Base-by-base conservation (phyloP, 805 yeast species). In the Candida arabinofermentans region DNA sequence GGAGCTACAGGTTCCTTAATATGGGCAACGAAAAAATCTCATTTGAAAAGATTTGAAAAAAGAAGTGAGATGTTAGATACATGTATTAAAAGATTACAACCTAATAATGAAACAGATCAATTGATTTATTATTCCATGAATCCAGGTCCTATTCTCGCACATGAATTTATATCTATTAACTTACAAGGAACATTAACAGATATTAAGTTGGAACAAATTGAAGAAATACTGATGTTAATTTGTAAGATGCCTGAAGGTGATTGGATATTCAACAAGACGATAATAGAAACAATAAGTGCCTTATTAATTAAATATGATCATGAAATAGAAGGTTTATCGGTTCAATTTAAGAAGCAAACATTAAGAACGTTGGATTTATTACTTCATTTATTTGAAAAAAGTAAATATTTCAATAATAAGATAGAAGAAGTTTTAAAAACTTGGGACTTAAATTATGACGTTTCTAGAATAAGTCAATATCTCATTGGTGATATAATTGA, bases 111-210 rank as follows among this genome's bases (percentile, higher is more conserved):
- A 5, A n/a, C 3, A 4, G 26, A 33, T 4, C 26, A 12, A 13
- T 13, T 43, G n/a, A 31, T 48, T 6, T 44, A 29, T 13, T 50
- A 50, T 36, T 34, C 47, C 5, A 37, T 40, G 17, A 26, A 34
- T n/a, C 54, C 54, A 5, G 42, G 49, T 4, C 46, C 52, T 9
- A 46, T 50, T 30, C 19, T 50, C 19, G 26, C 42, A 33, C 49
- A 50, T 29, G 27, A 34, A 9, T 48, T 47, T 24, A 35, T 50
- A 29, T 7, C 18, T 17, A 19, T 19, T 7, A 29, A 29, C 32
- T 29, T 29, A 16, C 21, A 24, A 16, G 10, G 42, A 8, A 9
- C 24, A 13, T 10, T 14, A 13, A 33, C 24, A 10, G 8, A 21
- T 13, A 2, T 22, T 17, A n/a, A 33, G n/a, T 8, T 33, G n/a